phyloP scores from a whole-genome alignment of 202 grass and related monocot species.

The Saccharum hybrid region DNA sequence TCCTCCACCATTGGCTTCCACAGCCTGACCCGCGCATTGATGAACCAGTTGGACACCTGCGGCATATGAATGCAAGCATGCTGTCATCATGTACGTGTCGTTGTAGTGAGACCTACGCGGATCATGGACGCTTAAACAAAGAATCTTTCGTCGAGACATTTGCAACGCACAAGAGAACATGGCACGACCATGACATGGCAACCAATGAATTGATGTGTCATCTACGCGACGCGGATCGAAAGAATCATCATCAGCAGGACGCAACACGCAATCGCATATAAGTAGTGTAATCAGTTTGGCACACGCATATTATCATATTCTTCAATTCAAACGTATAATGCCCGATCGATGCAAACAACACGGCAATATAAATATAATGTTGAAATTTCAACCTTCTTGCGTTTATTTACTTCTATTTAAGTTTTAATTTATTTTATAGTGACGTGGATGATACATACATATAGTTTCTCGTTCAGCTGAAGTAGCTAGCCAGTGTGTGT shows the following conservation, averaged over 20 bases:
- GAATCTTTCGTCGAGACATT: conserved; percentile 43
- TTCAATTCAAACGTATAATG: background rate
- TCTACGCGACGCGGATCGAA: conserved; percentile 27
- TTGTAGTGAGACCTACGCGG: conserved; percentile 27
- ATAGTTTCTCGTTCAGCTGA: background rate
- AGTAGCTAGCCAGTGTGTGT: too few species aligned
- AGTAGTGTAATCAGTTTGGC: background rate
- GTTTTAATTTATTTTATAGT: background rate
- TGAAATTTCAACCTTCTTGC: background rate
- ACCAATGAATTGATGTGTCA: conserved; percentile 54
- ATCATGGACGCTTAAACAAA: background rate
- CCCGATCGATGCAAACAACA: conserved; percentile 28
- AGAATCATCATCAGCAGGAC: conserved; percentile 9
- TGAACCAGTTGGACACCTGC: conserved; percentile 99
- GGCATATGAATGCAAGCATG: background rate
- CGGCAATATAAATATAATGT: too few species aligned
- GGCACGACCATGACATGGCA: conserved; percentile 50
- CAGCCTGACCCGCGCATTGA: conserved; percentile 89
- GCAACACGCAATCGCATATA: conserved; percentile 6
- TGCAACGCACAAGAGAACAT: conserved; percentile 43
- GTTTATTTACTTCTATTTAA: background rate
- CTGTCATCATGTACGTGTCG: conserved; percentile 26
- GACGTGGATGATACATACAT: background rate
- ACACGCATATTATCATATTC: background rate
- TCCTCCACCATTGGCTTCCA: conserved; percentile 99